These are phyloP conservation scores for Lachancea thermotolerans DNA, from an alignment of 805 yeast species.

Conservation along the genomic window DNA sequence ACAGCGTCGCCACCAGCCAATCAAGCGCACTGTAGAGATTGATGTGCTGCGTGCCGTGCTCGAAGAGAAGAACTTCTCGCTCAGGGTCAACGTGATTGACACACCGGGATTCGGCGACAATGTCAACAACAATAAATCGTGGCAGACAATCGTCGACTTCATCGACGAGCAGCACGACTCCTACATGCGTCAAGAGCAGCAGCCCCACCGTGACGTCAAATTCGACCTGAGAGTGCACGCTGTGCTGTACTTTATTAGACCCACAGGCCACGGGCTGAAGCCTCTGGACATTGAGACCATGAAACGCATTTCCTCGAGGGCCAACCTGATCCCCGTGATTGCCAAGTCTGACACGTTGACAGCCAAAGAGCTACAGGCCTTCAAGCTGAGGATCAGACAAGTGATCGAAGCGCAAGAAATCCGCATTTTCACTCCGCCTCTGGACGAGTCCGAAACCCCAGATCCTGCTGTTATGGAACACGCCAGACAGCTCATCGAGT, in stretches of 20 bases:
- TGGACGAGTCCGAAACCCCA: constrained; percentile 37
- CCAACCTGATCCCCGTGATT: constrained; percentile 82
- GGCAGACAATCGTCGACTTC: constrained; percentile 83
- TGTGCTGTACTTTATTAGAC: constrained; percentile 82
- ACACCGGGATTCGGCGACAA: constrained; percentile 94
- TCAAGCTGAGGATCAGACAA: constrained; percentile 71
- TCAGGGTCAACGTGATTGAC: constrained; percentile 75
- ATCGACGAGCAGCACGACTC: constrained; percentile 87
- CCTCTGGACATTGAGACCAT: constrained; percentile 84
- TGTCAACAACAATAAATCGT: constrained; percentile 75
- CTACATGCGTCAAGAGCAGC: constrained; percentile 89
- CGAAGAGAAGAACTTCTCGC: constrained; percentile 76
- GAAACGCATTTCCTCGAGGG: constrained; percentile 75
- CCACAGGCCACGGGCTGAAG: constrained; percentile 81
- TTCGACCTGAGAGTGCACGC: constrained; percentile 88
- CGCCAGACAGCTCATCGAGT: constrained; percentile 69
- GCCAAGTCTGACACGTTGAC: constrained; percentile 84
- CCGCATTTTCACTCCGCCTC: constrained; percentile 76
- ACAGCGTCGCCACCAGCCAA: constrained; percentile 40
- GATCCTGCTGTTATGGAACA: constrained; percentile 75
- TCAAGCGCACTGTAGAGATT: constrained; percentile 64
- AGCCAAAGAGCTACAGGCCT: constrained; percentile 57
- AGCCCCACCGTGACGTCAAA: constrained; percentile 60
- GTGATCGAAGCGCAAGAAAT: constrained; percentile 81
- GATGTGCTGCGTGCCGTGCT: constrained; percentile 73